Evolutionary conservation across 2,329 filamentous ascomycete genomes (phyloP), one percentile per base, ranked within the genome.

Genomic region (Aspergillus quadricinctus): DNA sequence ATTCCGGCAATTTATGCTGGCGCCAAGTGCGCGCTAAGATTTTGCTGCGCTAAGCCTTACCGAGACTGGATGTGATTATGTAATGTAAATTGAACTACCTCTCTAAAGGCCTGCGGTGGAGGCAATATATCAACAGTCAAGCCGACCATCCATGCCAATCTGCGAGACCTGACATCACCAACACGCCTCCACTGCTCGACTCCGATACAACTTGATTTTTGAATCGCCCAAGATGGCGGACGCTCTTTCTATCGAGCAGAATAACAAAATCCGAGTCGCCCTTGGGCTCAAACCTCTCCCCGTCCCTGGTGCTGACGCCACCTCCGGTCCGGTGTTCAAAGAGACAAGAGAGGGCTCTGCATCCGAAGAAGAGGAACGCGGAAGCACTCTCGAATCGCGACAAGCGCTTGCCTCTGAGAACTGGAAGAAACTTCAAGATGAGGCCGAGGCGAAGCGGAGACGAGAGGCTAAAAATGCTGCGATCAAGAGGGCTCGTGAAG

Each of bases 281-380:
- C 85, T 97, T 78, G 93, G 93, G 69, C 86, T 97, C 80, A 90
- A 93, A 70, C 92, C 92, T 27, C 79, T 97, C 68, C 90, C 92
- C 25, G 89, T 95, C 10, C 89, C 92, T 27, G 90, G 90, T 63
- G 74, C 78, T 53, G 72, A 74, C 60, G 63, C 71, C 58, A 65
- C 68, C 54, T 55, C 63, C 27, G 84, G 83, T 53, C 84, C 83
- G 2, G 72, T 78, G 23, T 88, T 88, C 75, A 86, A 79, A 65
- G 69, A 77, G 50, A 62, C 76, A 57, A 75, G 79, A 50, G 78
- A 80, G 55, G 81, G 80, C 56, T 61, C 31, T 56, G 75, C 50
- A 69, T 61, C 71, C 50, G 77, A 78, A 19, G 86, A 89, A 50
- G 87, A 88, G 56, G 90, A 96, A 55, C 81, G 82, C 11, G 84